A percentile compares a stretch with the other conserved stretches of the same genome.
These are phyloP conservation scores for Rhizopogon roseolus DNA, from an alignment of 768 basidiomycete species.

Conservation along the genomic window DNA sequence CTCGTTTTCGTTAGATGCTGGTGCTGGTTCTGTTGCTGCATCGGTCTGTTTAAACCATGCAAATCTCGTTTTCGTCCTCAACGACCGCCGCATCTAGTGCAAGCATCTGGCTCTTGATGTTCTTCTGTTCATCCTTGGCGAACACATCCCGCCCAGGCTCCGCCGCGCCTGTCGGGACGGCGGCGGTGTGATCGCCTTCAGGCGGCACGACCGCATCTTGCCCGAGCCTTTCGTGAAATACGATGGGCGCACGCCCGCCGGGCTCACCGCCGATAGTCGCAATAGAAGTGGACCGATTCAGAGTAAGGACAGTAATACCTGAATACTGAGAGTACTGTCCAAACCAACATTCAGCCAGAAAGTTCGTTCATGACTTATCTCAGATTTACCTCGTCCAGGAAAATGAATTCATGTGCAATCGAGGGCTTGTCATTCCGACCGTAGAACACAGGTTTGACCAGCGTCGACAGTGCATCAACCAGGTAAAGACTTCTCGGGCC, in stretches of 20 bases:
- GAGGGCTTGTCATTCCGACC: too few species aligned
- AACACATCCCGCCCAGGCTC: conserved; percentile 80
- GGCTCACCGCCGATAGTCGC: conserved; percentile 49
- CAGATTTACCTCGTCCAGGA: conserved; percentile 55
- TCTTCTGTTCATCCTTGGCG: conserved; percentile 41
- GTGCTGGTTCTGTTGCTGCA: neutral
- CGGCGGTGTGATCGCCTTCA: conserved; percentile 26
- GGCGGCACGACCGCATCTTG: conserved; percentile 10
- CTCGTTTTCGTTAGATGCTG: too few species aligned
- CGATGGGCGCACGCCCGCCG: conserved; percentile 50
- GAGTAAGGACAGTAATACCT: conserved; percentile 30
- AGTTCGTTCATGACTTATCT: neutral
- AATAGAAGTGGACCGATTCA: conserved; percentile 32
- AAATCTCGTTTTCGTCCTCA: conserved; percentile 30
- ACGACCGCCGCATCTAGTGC: conserved; percentile 9
- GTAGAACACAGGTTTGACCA: too few species aligned
- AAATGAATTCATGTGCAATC: too few species aligned
- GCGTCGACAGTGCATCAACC: too few species aligned
- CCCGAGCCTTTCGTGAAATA: conserved; percentile 39
- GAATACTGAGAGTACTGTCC: conserved; percentile 56
- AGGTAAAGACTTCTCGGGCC: too few species aligned
- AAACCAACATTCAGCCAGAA: neutral
- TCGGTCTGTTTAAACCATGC: conserved; percentile 14
- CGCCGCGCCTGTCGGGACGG: conserved; percentile 42
- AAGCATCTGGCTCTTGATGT: conserved; percentile 41